Base-by-base conservation (phyloP, 225 moss, liverwort and hornwort species). In the Takakia lepidozioides region DNA sequence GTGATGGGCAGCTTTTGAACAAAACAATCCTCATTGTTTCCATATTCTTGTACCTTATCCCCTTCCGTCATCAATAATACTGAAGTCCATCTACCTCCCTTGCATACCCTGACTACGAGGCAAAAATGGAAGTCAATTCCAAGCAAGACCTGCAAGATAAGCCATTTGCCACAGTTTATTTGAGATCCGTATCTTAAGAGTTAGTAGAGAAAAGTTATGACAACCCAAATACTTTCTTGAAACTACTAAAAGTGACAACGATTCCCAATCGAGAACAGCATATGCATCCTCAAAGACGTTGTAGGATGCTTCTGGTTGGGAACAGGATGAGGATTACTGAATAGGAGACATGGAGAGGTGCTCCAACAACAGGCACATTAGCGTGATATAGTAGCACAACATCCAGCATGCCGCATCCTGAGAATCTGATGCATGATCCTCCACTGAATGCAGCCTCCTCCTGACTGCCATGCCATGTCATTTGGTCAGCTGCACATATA, bases 381-480 rank as follows among this genome's bases (percentile, higher is more conserved):
- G 81, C 65, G 25, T 54, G 55, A 55, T 75, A 81, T 24, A 81
- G 75, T 37, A 62, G 68, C 24, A 75, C 48, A 15, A 72, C 5
- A 15, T 35, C 48, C 27, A 66, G 15, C 25, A 68, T 58, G 19
- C 66, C 71, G 18, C 28, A 49, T 42, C 81, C 76, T 26, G 27
- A 27, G 17, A 66, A 55, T 41, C 54, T 62, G 25, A 95, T 44
- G 42, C 86, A 86, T 24, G 82, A 84, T 3, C 84, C 89, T 66
- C 93, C 93, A 40, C 71, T 77, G 27, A 77, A 95, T 16, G 68
- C 74, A 27, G 43, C 37, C 48, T 48, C 49, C 32, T 82, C 73
- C 41, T 84, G 66, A 49, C 86, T 90, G 76, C 46, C 45, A 66
- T 32, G 66, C 34, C 16, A 32, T n/a, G n/a, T n/a, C n/a, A n/a